Percentiles rank a stretch among this genome's conserved stretches.
phyloP scores from a whole-genome alignment of 306 rosid species.

The Quercus dentata region DNA sequence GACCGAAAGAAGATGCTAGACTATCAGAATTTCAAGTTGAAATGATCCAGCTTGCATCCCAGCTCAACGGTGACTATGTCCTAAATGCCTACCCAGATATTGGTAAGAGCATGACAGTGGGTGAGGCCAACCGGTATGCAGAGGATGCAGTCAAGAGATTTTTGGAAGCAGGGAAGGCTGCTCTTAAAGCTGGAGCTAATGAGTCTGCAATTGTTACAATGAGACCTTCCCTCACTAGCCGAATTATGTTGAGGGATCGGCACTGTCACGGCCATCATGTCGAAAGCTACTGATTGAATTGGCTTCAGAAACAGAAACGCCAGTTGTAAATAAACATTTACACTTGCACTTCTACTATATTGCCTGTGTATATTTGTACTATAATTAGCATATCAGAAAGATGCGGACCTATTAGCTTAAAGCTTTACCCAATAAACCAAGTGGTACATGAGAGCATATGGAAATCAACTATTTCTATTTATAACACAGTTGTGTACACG shows the following conservation, averaged over 20 bases:
- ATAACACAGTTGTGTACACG: neutral
- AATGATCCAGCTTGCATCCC: slow-evolving; percentile 91
- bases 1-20: slow-evolving; percentile 61
- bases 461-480: neutral
- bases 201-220: slow-evolving; percentile 80
- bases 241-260: slow-evolving; percentile 32
- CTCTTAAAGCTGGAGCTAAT: slow-evolving; percentile 84
- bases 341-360: too few relatives aligned
- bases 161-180: slow-evolving; percentile 80
- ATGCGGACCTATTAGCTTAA: neutral
- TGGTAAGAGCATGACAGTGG: slow-evolving; percentile 70
- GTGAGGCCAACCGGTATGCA: slow-evolving; percentile 78
- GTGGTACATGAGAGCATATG: neutral
- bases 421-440: neutral
- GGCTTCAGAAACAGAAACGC: neutral
- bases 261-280: neutral
- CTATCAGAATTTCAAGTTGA: slow-evolving; percentile 93
- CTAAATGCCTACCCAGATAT: slow-evolving; percentile 75
- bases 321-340: slow-evolving; percentile 17
- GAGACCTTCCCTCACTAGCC: slow-evolving; percentile 92
- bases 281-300: slow-evolving; percentile 39
- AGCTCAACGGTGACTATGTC: slow-evolving; percentile 83
- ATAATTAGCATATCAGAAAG: neutral
- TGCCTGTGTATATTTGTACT: neutral
- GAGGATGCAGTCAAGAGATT: slow-evolving; percentile 95